These are phyloP conservation scores for Tylopilus vinaceipallidus DNA, from an alignment of 768 basidiomycete genomes.

Conservation along the genomic window DNA sequence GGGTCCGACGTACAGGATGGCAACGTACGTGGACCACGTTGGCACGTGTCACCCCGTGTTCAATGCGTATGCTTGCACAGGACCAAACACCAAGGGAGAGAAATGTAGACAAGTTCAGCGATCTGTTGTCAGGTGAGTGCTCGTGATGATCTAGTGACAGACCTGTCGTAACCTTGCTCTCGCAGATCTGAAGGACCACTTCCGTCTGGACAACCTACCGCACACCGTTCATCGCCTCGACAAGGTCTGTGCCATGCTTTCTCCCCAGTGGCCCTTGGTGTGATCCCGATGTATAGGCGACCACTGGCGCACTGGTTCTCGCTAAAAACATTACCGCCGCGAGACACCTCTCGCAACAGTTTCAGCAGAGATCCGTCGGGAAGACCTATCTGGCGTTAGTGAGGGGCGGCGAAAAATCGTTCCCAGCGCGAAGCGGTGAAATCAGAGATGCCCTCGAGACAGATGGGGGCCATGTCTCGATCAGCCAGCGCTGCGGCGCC, in stretches of 20 bases:
- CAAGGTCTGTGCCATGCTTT: constrained; percentile 41
- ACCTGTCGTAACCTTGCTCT: not conserved
- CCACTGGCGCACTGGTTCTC: constrained; percentile 62
- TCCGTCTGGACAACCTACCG: constrained; percentile 38
- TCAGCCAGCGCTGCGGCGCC: constrained; percentile 29
- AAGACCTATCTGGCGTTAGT: constrained; percentile 70
- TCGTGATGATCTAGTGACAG: constrained; percentile 1
- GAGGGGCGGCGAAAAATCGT: constrained; percentile 47
- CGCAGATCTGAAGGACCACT: constrained; percentile 30
- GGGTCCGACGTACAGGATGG: constrained; percentile 26
- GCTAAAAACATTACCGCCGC: constrained; percentile 45
- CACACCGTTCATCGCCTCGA: constrained; percentile 64
- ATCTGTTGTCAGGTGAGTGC: constrained; percentile 35
- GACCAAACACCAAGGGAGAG: constrained; percentile 22
- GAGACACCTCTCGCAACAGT: constrained; percentile 54
- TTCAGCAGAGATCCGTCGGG: constrained; percentile 42
- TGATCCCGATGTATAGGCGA: constrained; percentile 39
- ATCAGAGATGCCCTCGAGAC: constrained; percentile 43
- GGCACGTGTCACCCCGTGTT: not conserved
- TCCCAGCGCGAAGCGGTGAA: constrained; percentile 38
- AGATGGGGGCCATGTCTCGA: constrained; percentile 43
- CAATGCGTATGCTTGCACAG: constrained; percentile 8
- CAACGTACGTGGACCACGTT: constrained; percentile 17
- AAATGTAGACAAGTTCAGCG: constrained; percentile 35
- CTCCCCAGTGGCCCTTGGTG: not conserved